Evolutionary conservation across 345 rosid species (phyloP).

Genomic region (Geranium rotundifolium): DNA sequence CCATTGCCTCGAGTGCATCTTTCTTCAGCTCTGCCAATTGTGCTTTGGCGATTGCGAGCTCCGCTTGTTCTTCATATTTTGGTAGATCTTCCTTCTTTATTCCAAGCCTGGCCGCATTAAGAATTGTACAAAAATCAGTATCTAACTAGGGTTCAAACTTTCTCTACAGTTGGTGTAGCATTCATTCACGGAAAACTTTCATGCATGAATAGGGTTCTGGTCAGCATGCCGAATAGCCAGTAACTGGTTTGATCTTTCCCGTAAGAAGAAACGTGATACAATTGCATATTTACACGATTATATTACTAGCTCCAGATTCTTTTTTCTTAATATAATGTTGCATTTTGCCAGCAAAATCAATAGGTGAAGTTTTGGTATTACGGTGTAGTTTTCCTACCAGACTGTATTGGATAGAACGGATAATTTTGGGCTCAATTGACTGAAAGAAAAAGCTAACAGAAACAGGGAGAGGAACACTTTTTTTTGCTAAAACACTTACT

Average conservation of each 20-base stretch:
- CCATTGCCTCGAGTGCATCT: conserved; percentile 89
- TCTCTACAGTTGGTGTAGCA: too few relatives aligned
- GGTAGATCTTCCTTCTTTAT: conserved; percentile 77
- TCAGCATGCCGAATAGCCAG: too few relatives aligned
- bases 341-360: too few relatives aligned
- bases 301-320: not conserved
- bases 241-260: too few relatives aligned
- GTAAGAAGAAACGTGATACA: not conserved
- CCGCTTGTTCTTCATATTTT: conserved; percentile 74
- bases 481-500: conserved; percentile 29
- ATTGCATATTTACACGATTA: too few relatives aligned
- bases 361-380: too few relatives aligned
- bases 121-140: not conserved
- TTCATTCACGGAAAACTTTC: too few relatives aligned
- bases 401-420: too few relatives aligned
- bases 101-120: conserved; percentile 53
- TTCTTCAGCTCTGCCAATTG: conserved; percentile 84
- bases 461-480: not conserved
- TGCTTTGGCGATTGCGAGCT: conserved; percentile 72
- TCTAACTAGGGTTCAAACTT: not conserved
- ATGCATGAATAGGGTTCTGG: too few relatives aligned
- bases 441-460: not conserved
- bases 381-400: too few relatives aligned
- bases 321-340: conserved; percentile 1
- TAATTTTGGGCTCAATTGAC: too few relatives aligned